Evolutionary conservation across 2,329 filamentous ascomycete species (phyloP), one percentile per base, ranked within the genome.

Genomic region (Coniella vitis): DNA sequence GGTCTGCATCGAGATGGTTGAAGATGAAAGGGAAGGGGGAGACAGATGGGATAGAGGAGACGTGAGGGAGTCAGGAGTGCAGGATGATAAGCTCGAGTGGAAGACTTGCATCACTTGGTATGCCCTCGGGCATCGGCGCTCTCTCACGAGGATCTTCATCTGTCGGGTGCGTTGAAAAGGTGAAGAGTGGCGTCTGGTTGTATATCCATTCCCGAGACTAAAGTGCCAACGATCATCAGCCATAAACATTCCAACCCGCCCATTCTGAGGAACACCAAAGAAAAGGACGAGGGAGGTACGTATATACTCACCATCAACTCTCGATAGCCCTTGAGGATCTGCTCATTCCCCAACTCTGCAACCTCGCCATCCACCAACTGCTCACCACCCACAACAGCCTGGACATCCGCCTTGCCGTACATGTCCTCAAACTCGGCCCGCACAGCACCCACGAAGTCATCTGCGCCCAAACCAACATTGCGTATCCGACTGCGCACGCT

Each of bases 401-500:
- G 55, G 1, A 67, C 55, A 8, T 70, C 65, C 3, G 63, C 62
- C 1, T 58, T 57, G 3, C 73, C 72, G 63, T 95, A 90, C 72
- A 91, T 79, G 14, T 58, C 57, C 7, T 65, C 67, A 64, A 95
- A 96, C 62, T 87, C 77, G 7, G 67, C 65, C 21, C 81, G 69
- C 2, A 88, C 81, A 10, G 76, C 79, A 1, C 66, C 65, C 46
- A 76, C 69, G 50, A 81, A 81, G 13, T 61, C 66, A 0, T 51
- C 60, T 14, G 57, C 63, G 8, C 62, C 69, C 1, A 88, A 64
- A 3, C 80, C 78, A 1, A 95, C 81, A 66, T 97, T 98, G 7
- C 79, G 76, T 10, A 97, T 84, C 0, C 83, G 81, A 41, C 89
- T 95, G 54, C 87, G 83, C 38, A 97, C 90, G 63, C 91, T 97